These are phyloP conservation scores for Gastrodia elata DNA, from an alignment of 106 monocot genomes.

Conservation along the genomic window DNA sequence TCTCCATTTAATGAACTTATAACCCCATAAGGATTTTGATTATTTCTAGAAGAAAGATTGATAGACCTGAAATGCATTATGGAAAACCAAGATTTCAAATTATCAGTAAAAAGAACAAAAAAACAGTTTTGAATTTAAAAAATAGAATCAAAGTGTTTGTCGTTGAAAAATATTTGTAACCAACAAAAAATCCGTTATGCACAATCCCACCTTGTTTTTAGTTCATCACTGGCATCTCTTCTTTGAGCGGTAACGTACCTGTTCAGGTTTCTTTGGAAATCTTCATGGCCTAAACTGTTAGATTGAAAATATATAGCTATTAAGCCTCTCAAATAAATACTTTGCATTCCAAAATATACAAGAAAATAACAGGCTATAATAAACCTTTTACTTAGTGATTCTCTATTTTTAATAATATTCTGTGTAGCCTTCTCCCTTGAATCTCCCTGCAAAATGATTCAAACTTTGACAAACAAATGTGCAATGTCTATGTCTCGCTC, in stretches of 20 bases:
- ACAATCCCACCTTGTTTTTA: background rate
- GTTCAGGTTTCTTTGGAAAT: background rate
- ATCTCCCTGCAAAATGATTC: background rate
- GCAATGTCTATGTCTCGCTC: background rate
- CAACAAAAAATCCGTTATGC: background rate
- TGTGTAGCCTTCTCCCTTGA: background rate
- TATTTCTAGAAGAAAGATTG: constrained; percentile 8
- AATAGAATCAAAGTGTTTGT: background rate
- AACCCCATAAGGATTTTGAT: background rate
- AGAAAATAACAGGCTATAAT: background rate
- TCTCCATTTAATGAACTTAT: background rate
- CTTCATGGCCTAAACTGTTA: constrained; percentile 1
- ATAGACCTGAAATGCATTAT: constrained; percentile 4
- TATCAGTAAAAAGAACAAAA: background rate
- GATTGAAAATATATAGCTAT: background rate
- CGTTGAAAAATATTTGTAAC: background rate
- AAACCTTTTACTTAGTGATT: constrained; percentile 4
- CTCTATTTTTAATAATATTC: background rate
- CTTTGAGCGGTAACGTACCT: background rate
- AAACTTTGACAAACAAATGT: background rate
- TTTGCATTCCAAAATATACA: background rate
- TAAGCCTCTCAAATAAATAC: background rate
- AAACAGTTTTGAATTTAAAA: too few relatives aligned
- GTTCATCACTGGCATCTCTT: background rate
- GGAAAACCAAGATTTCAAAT: background rate